phyloP scores from a whole-genome alignment of 2,329 filamentous ascomycete genomes.

The Rachicladosporium sp. region DNA sequence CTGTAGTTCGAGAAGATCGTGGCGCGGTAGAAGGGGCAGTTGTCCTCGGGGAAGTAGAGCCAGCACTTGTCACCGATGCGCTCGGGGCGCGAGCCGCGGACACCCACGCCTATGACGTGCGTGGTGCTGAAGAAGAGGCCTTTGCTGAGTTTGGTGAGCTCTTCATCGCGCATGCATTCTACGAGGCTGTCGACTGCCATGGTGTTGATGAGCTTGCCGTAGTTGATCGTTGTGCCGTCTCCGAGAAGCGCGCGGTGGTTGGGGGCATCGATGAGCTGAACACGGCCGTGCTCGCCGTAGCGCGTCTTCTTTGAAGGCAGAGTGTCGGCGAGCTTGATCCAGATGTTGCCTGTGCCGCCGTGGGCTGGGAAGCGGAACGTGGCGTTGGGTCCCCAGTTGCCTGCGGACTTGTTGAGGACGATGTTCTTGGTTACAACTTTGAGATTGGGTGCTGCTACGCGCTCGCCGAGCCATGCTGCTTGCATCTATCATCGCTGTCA shows the following conservation, averaged over 20 bases:
- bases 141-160: constrained; percentile 74
- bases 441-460: constrained; percentile 90
- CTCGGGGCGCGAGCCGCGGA: constrained; percentile 82
- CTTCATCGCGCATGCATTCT: constrained; percentile 75
- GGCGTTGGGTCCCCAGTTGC: constrained; percentile 95
- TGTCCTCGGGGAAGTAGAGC: constrained; percentile 98
- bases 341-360: constrained; percentile 95
- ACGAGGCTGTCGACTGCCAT: constrained; percentile 89
- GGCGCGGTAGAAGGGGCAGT: constrained; percentile 98
- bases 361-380: constrained; percentile 96
- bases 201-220: constrained; percentile 86
- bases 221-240: constrained; percentile 79
- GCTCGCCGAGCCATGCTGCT: constrained; percentile 96
- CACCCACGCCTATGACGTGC: constrained; percentile 90
- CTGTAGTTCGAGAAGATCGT: constrained; percentile 99
- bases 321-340: constrained; percentile 92
- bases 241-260: constrained; percentile 71
- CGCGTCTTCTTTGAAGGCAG: constrained; percentile 82
- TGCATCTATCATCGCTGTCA: constrained; percentile 60
- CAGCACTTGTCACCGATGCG: constrained; percentile 99
- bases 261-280: constrained; percentile 75
- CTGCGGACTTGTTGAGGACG: constrained; percentile 88
- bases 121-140: constrained; percentile 93
- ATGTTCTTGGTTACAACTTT: constrained; percentile 91
- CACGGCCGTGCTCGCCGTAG: constrained; percentile 74